These are phyloP conservation scores for Colletotrichum euphorbiae DNA, from an alignment of 2,329 filamentous ascomycete species.

Conservation along the genomic window DNA sequence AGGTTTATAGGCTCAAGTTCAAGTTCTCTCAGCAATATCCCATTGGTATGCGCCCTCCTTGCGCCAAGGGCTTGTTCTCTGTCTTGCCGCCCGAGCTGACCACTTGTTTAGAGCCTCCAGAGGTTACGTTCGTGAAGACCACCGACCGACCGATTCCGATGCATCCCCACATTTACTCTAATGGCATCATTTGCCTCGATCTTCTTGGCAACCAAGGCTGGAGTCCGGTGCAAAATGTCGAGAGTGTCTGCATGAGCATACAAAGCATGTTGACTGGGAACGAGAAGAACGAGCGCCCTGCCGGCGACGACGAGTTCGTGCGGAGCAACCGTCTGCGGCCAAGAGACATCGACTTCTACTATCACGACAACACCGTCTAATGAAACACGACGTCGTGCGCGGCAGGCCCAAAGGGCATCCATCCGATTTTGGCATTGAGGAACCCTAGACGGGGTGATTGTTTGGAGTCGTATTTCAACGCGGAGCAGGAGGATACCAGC, in stretches of 20 bases:
- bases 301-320: conserved; percentile 91
- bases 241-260: conserved; percentile 95
- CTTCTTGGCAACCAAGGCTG: conserved; percentile 89
- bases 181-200: conserved; percentile 98
- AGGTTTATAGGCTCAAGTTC: conserved; percentile 89
- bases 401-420: conserved; percentile 28
- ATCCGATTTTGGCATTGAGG: conserved; percentile 27
- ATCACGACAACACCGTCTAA: conserved; percentile 84
- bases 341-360: conserved; percentile 91
- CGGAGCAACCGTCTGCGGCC: conserved; percentile 81
- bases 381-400: not conserved
- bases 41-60: conserved; percentile 73
- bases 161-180: conserved; percentile 97
- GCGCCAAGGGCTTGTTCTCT: conserved; percentile 1
- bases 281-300: conserved; percentile 88
- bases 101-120: conserved; percentile 79
- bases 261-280: conserved; percentile 99
- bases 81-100: conserved; percentile 1
- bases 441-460: conserved; percentile 14
- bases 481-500: conserved; percentile 21
- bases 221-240: conserved; percentile 97
- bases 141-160: conserved; percentile 81
- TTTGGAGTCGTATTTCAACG: conserved; percentile 15
- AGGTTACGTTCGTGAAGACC: conserved; percentile 86
- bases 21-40: conserved; percentile 87